phyloP scores from a whole-genome alignment of 768 basidiomycete species.

The Ramaria rubella region DNA sequence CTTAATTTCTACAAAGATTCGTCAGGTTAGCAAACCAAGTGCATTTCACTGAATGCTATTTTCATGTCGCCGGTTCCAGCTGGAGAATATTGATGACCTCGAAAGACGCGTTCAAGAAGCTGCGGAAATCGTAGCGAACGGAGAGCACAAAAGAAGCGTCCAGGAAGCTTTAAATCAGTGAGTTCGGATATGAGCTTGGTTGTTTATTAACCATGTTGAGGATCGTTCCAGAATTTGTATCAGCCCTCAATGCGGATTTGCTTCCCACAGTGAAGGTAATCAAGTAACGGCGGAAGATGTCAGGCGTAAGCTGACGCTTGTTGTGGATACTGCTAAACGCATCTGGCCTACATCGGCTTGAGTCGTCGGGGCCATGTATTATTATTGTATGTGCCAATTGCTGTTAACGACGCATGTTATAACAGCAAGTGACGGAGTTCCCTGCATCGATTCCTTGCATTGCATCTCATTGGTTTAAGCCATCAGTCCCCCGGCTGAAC shows the following conservation, averaged over 20 bases:
- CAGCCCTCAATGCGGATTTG: conserved; percentile 61
- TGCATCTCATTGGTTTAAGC: neutral
- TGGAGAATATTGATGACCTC: conserved; percentile 45
- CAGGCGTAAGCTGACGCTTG: conserved; percentile 39
- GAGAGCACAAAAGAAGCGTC: conserved; percentile 37
- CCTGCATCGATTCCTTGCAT: neutral
- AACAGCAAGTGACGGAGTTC: neutral
- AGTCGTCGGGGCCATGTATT: too few relatives aligned
- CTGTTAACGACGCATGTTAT: too few relatives aligned
- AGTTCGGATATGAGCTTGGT: conserved; percentile 11
- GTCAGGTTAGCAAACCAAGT: conserved; percentile 26
- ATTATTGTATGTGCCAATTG: too few relatives aligned
- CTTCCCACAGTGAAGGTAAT: conserved; percentile 53
- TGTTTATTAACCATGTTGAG: neutral
- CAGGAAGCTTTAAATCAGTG: conserved; percentile 49
- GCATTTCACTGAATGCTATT: neutral
- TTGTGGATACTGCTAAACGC: conserved; percentile 40
- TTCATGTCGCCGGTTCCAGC: conserved; percentile 24
- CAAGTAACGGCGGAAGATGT: conserved; percentile 45
- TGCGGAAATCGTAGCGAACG: conserved; percentile 41
- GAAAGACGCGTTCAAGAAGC: conserved; percentile 48
- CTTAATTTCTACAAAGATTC: conserved; percentile 38
- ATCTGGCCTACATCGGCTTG: conserved; percentile 31
- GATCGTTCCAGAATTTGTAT: conserved; percentile 39
- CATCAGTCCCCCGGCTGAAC: too few relatives aligned